phyloP scores from a whole-genome alignment of 1,139 yeast species.

The Spencermartinsiella ligniputridi region DNA sequence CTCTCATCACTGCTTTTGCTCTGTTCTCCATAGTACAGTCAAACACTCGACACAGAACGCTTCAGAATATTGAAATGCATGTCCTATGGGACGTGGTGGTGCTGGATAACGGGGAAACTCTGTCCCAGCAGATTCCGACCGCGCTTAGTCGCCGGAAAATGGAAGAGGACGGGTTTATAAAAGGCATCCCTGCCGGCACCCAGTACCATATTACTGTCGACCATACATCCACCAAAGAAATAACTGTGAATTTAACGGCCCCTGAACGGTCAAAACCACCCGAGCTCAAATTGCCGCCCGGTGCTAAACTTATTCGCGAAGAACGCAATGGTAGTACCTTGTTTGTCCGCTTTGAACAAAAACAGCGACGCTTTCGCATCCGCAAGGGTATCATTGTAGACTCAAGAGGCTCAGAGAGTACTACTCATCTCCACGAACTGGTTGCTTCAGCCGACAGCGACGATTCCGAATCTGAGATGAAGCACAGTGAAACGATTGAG shows the following conservation, averaged over 20 bases:
- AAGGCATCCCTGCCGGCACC: conserved; percentile 26
- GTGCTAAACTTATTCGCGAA: conserved; percentile 23
- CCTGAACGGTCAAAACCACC: conserved; percentile 9
- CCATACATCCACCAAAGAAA: conserved; percentile 21
- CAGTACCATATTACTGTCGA: conserved; percentile 25
- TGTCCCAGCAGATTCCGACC: conserved; percentile 28
- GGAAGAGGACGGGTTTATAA: conserved; percentile 25
- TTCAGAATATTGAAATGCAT: conserved; percentile 24
- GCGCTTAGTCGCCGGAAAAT: conserved; percentile 17
- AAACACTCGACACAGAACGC: conserved; percentile 27
- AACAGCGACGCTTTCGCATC: conserved; percentile 19
- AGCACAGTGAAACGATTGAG: neutral
- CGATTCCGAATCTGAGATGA: neutral
- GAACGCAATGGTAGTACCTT: conserved; percentile 9
- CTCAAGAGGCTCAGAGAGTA: neutral
- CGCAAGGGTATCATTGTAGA: conserved; percentile 18
- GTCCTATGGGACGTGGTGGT: conserved; percentile 35
- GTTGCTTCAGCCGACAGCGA: neutral
- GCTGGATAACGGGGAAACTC: conserved; percentile 31
- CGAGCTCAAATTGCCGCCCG: conserved; percentile 20
- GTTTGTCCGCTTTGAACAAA: conserved; percentile 17
- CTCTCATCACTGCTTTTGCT: conserved; percentile 29
- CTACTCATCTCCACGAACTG: neutral
- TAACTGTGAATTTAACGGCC: conserved; percentile 20
- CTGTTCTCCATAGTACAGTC: conserved; percentile 32